These are phyloP conservation scores for Cenchrus fungigraminus DNA, from an alignment of 176 grass and related monocot genomes.

Conservation along the genomic window DNA sequence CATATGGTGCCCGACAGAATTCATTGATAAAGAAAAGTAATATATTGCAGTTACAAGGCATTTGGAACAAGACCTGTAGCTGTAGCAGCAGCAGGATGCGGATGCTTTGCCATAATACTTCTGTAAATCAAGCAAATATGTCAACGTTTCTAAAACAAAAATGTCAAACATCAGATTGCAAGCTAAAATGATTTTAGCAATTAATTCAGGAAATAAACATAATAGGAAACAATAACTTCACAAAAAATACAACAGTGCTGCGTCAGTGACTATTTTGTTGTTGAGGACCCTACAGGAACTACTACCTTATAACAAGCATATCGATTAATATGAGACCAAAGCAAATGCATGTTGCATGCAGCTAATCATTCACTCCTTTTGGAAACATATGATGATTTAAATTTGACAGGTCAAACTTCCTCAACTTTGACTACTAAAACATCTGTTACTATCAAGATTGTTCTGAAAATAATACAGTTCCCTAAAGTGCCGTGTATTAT, in stretches of 20 bases:
- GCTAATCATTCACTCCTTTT: not conserved
- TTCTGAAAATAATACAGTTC: not conserved
- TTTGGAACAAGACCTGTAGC: constrained; percentile 38
- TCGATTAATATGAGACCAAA: not conserved
- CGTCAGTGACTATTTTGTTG: not conserved
- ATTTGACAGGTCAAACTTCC: not conserved
- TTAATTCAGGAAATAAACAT: not conserved
- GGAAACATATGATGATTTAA: not conserved
- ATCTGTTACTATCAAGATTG: not conserved
- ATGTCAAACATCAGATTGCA: not conserved
- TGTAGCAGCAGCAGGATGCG: constrained; percentile 27
- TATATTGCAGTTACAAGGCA: constrained; percentile 18
- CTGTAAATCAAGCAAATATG: constrained; percentile 37
- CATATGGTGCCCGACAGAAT: not conserved
- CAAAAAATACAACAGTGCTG: not conserved
- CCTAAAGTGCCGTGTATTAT: not conserved
- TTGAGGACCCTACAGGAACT: not conserved
- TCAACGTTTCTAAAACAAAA: constrained; percentile 31
- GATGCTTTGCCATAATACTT: constrained; percentile 42
- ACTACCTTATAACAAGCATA: not conserved
- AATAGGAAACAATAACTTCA: constrained; percentile 9
- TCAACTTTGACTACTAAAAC: not conserved
- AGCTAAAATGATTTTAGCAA: not conserved
- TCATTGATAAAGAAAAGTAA: not conserved
- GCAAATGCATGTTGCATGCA: not conserved